Conservation (phyloP, 2,329 filamentous ascomycete genomes). For the Ascosphaera aggregata region DNA sequence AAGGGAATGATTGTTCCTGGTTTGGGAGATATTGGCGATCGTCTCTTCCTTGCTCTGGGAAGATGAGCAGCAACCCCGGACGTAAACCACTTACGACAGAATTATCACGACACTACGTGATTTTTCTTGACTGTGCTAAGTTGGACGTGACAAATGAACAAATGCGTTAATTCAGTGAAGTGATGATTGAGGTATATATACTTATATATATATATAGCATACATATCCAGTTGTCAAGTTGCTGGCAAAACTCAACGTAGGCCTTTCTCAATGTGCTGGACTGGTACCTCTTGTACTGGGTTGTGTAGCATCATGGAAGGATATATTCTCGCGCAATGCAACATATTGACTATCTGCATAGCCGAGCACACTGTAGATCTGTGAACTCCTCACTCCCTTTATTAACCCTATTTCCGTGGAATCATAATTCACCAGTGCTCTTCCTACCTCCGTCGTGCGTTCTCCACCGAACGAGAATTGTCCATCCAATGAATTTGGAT, state of each 20-base stretch:
- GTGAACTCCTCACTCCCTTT: slow-evolving; percentile 57
- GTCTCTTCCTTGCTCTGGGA: slow-evolving; percentile 70
- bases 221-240: no score
- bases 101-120: no score
- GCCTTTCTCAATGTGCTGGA: no score
- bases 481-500: slow-evolving; percentile 16
- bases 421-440: slow-evolving; percentile 86
- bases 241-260: no score
- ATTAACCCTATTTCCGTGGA: slow-evolving; percentile 62
- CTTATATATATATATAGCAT: no score
- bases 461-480: slow-evolving; percentile 16
- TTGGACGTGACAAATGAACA: no score
- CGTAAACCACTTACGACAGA: no score
- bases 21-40: slow-evolving; percentile 72
- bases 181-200: no score
- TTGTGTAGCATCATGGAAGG: slow-evolving; percentile 34
- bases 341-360: slow-evolving; percentile 94
- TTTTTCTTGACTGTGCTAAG: no score
- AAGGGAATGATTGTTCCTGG: slow-evolving; percentile 80
- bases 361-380: slow-evolving; percentile 59
- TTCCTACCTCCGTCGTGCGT: slow-evolving; percentile 49
- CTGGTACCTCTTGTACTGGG: no score
- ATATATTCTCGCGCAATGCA: slow-evolving; percentile 68
- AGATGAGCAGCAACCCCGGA: no score
- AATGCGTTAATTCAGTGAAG: no score